These are phyloP conservation scores for Exophiala viscosa DNA, from an alignment of 2,329 filamentous ascomycete genomes.

Conservation along the genomic window DNA sequence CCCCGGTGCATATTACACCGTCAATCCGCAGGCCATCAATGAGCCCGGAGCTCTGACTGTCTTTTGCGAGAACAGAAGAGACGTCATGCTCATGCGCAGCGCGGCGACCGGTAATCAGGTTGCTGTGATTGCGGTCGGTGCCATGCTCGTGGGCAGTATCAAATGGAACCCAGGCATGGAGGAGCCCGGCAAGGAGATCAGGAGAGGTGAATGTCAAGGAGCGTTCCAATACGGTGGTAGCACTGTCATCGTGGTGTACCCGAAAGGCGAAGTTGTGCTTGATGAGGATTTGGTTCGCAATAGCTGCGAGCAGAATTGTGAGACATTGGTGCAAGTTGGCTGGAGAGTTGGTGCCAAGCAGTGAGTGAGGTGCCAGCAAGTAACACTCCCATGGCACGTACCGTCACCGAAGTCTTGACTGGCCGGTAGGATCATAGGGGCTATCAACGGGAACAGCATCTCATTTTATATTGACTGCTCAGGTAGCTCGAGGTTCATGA, in stretches of 20 bases:
- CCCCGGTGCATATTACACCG: constrained; percentile 41
- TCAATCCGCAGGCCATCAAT: constrained; percentile 43
- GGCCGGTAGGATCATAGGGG: too few species aligned
- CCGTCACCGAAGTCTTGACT: too few species aligned
- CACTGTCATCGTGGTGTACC: constrained; percentile 41
- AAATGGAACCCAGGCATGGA: constrained; percentile 38
- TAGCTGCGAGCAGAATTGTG: constrained; percentile 32
- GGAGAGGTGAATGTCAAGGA: constrained; percentile 41
- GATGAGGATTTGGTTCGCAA: constrained; percentile 40
- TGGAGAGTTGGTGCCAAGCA: constrained; percentile 29
- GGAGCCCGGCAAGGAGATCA: constrained; percentile 31
- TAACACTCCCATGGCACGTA: too few species aligned
- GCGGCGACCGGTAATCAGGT: constrained; percentile 30
- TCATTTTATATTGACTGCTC: too few species aligned
- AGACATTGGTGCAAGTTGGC: constrained; percentile 41
- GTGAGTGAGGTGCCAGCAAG: too few species aligned
- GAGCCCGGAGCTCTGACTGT: constrained; percentile 40
- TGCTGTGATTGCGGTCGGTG: constrained; percentile 41
- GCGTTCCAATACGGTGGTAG: constrained; percentile 43
- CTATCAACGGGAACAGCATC: too few species aligned
- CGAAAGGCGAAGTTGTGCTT: constrained; percentile 34
- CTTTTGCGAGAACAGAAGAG: constrained; percentile 43
- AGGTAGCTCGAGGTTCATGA: too few species aligned
- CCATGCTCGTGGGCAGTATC: constrained; percentile 45
- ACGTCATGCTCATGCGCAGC: constrained; percentile 38